phyloP scores from a whole-genome alignment of 768 basidiomycete species.

The Pulveroboletus sp. region DNA sequence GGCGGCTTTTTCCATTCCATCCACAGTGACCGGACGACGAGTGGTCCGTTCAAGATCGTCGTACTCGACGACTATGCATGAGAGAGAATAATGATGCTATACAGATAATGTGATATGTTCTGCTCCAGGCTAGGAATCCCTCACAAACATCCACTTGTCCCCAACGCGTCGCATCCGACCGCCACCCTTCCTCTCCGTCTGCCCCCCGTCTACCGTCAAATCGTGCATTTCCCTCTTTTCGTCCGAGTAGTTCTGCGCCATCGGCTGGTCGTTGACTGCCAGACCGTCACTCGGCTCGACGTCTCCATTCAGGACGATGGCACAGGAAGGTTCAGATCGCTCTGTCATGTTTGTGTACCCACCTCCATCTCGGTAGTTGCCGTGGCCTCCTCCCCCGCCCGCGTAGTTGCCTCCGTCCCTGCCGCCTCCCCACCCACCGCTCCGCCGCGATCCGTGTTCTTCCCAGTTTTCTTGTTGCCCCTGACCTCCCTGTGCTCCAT shows the following conservation, averaged over 20 bases:
- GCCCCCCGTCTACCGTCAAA: not conserved
- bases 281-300: slow-evolving; percentile 19
- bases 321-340: slow-evolving; percentile 43
- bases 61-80: not conserved
- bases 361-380: slow-evolving; percentile 45
- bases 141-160: slow-evolving; percentile 70
- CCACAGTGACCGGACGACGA: no score
- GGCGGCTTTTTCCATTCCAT: no score
- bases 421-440: slow-evolving; percentile 36
- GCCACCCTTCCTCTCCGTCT: slow-evolving; percentile 12
- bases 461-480: slow-evolving; percentile 20
- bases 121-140: slow-evolving; percentile 26
- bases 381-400: slow-evolving; percentile 34
- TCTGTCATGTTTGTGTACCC: slow-evolving; percentile 28
- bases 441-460: slow-evolving; percentile 34
- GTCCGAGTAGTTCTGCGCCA: not conserved
- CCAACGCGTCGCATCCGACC: slow-evolving; percentile 66
- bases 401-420: slow-evolving; percentile 35
- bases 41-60: not conserved
- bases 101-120: slow-evolving; percentile 22
- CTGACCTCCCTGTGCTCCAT: slow-evolving; percentile 19
- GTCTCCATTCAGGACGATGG: slow-evolving; percentile 54
- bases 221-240: not conserved
- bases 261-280: not conserved
- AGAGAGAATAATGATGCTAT: slow-evolving; percentile 10